Base-by-base conservation (phyloP, 192 early-diverging fungal genomes). In the Backusella circina region DNA sequence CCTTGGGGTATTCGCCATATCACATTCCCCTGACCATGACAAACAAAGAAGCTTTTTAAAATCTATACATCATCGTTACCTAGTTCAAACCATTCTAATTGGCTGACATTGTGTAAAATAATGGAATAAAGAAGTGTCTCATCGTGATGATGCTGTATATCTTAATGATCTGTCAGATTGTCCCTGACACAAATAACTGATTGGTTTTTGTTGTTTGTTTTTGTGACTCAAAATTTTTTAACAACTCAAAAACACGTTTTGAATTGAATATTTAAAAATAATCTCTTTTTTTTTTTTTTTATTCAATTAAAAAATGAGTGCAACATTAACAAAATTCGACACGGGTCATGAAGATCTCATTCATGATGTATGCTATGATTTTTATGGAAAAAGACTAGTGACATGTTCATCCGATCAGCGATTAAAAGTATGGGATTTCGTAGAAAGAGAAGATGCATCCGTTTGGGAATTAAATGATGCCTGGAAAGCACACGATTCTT, bases 331-430 rank as follows among this genome's bases (percentile, higher is more conserved):
- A 13, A 83, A 82, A 51, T 88, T 96, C 77, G 87, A 93, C 47
- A 87, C 93, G 21, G 86, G 81, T 50, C 95, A 96, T 84, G 94
- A 97, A 54, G 97, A 99, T 86, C 88, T 99, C 70, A 94, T 99
- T 67, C 96, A 97, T 81, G 94, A 96, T 78, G 83, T 99, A 31
- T 84, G 89, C 1, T 98, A 95, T 80, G 93, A 98, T 84, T 95
- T 89, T 80, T 98, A 98, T 84, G 97, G 97, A 28, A 95, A 92
- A 71, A 82, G 96, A 73, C 85, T 97, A 37, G 94, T 88, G 35
- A 97, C 96, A 3, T 95, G 94, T 51, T 95, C 95, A 5, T 97
- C 96, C 6, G 97, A 99, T 82, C 93, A 94, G 71, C 90, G 90
- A 72, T 86, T 99, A 79, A 99, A 99, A 87, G 91, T 99, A 28